A percentile compares a stretch with the other conserved stretches of the same genome.
Evolutionary conservation across 345 rosid genomes (phyloP).

Genomic region (Moricandia moricandioides): DNA sequence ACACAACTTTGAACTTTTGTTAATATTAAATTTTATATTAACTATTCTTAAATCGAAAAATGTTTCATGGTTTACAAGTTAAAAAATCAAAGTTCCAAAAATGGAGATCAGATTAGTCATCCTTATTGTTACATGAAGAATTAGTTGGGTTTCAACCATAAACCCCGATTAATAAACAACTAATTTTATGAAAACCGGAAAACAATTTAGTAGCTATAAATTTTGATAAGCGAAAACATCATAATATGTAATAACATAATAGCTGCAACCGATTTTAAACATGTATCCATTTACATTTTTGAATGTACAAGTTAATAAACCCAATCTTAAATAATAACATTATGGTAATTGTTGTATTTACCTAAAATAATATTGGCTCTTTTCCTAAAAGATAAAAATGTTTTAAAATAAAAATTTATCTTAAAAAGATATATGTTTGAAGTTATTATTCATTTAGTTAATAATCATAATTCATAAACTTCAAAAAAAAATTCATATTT

Average conservation of each 20-base stretch:
- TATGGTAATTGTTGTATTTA: not conserved
- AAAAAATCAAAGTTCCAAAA: too few species aligned
- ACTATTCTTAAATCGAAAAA: not conserved
- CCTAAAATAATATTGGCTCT: too few species aligned
- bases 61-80: not conserved
- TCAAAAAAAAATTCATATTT: too few species aligned
- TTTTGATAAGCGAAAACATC: not conserved
- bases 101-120: not conserved
- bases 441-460: too few species aligned
- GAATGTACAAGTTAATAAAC: not conserved
- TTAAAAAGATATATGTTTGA: too few species aligned
- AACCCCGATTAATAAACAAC: not conserved
- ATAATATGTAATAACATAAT: not conserved
- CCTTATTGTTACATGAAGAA: not conserved
- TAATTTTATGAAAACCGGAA: not conserved
- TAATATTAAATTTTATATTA: too few species aligned
- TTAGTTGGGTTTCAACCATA: not conserved
- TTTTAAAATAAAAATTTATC: too few species aligned
- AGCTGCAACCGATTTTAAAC: not conserved
- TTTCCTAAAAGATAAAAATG: too few species aligned
- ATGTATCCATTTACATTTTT: not conserved
- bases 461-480: too few species aligned
- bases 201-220: not conserved
- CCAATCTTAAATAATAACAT: not conserved
- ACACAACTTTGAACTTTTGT: not conserved